A percentile compares a stretch with the other conserved stretches of the same genome.
phyloP scores from a whole-genome alignment of 371 early-diverging fungal genomes.

The Haplosporangium sp. region DNA sequence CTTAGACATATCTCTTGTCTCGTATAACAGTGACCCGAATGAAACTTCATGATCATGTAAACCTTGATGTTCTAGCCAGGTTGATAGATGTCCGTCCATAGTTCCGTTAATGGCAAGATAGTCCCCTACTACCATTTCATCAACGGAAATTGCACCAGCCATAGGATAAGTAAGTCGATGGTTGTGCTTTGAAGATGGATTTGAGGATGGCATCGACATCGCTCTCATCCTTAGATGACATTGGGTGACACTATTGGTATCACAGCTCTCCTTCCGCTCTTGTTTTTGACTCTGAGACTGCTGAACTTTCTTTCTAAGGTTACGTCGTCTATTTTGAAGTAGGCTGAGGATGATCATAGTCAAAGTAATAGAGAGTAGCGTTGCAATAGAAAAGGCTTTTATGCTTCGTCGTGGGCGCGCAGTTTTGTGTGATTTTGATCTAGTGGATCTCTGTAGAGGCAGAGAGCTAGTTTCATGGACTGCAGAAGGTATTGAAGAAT shows the following conservation, averaged over 20 bases:
- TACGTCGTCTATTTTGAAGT: slow-evolving; percentile 28
- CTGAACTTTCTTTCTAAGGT: slow-evolving; percentile 15
- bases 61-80: slow-evolving; percentile 24
- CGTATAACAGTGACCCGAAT: background rate
- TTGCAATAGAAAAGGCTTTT: slow-evolving; percentile 21
- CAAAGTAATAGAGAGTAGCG: slow-evolving; percentile 42
- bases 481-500: background rate
- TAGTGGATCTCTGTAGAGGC: background rate
- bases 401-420: slow-evolving; percentile 2
- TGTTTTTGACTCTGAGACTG: background rate
- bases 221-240: background rate
- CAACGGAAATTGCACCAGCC: background rate
- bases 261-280: background rate
- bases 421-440: slow-evolving; percentile 7
- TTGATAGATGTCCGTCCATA: slow-evolving; percentile 16
- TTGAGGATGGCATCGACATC: background rate
- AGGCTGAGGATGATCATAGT: slow-evolving; percentile 42
- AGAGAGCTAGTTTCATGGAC: background rate
- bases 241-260: background rate
- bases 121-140: background rate
- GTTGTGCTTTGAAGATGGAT: background rate
- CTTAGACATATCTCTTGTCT: background rate
- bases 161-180: background rate
- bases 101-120: background rate
- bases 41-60: background rate